Base-by-base conservation (phyloP, 2,329 filamentous ascomycete genomes). In the Cladosporium colombiae region DNA sequence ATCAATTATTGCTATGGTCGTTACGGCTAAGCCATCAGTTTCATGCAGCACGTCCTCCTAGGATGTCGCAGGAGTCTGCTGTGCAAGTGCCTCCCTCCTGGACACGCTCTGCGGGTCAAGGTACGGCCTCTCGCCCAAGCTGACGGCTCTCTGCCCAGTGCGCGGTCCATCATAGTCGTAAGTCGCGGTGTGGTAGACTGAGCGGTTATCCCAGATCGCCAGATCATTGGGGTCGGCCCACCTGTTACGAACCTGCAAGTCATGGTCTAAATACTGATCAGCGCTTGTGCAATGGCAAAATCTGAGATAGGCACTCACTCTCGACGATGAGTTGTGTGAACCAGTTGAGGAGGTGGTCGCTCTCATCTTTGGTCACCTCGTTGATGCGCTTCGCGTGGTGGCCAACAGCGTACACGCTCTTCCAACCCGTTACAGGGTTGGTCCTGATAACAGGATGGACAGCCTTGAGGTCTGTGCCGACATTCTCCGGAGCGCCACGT, bases 171-270 rank as follows among this genome's bases (percentile, higher is more conserved):
- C 66, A 56, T 71, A 70, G 40, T 71, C 69, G 49, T 68, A 69
- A 4, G 68, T 69, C 27, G 68, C 68, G 3, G 69, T 68, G 40
- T 71, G 69, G 35, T 69, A 69, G 21, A 65, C 61, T 16, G 58
- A 65, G 35, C 67, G 60, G 44, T 71, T 71, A 33, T 71, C 70
- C 70, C 70, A 91, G 66, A 91, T 83, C 0, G 87, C 87, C 1
- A 91, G 85, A 65, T 89, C 89, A 50, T 85, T 83, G 68, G 46
- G 49, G 58, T 86, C 83, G 52, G 83, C 81, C 88, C 88, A 90
- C 69, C 85, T 82, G 72, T 89, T 87, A 21, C 89, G 83, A 6
- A 86, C 88, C 71, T 92, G 89, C 66, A 89, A 81, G 75, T 93
- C 90, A 50, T 89, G 88, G 7, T 82, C 62, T 64, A 25, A 29